Base-by-base conservation (phyloP, 2,329 filamentous ascomycete genomes). In the Pseudogymnoascus sp. region DNA sequence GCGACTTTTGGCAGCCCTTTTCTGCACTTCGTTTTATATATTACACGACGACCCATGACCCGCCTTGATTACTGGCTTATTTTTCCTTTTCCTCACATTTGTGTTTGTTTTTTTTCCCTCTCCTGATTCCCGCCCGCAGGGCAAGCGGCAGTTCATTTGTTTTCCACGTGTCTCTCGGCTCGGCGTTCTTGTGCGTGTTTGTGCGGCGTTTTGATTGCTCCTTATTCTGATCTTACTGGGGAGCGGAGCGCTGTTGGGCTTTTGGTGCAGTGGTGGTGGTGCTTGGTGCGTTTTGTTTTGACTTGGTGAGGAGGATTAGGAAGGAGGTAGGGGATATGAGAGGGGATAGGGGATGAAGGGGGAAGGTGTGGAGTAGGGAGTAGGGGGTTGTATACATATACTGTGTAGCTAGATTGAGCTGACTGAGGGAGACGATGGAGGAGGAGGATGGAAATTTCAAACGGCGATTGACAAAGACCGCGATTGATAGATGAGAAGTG, bases 141-240 rank as follows among this genome's bases (percentile, higher is more conserved):
- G 50, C 50, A 56, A 56, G 50, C 50, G 50, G 50, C 29, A 56
- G 50, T 56, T 56, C 50, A 56, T 56, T 56, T 56, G 50, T 56
- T 56, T 56, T 56, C 29, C 26, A 53, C n/a, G 29, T 56, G 50
- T 21, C 29, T 19, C 26, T 56, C 50, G 50, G 50, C 50, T 56
- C 11, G 50, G 50, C 29, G 50, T 56, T 56, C 50, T 13, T 19
- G 50, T 33, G 50, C 29, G 29, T 56, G 50, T 56, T 33, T 56
- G 50, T 56, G 50, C n/a, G 50, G 50, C 50, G 50, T 56, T 56
- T n/a, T 56, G 29, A 56, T 33, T 33, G 50, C 26, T 56, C 50
- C 31, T 56, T 19, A 33, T 56, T 56, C 50, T 56, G 50, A 56
- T 19, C 10, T 56, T 56, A 56, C n/a, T 56, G 29, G 50, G 44